Evolutionary conservation across 495 filamentous ascomycete genomes (phyloP).

Genomic region (Cercophora newfieldiana): DNA sequence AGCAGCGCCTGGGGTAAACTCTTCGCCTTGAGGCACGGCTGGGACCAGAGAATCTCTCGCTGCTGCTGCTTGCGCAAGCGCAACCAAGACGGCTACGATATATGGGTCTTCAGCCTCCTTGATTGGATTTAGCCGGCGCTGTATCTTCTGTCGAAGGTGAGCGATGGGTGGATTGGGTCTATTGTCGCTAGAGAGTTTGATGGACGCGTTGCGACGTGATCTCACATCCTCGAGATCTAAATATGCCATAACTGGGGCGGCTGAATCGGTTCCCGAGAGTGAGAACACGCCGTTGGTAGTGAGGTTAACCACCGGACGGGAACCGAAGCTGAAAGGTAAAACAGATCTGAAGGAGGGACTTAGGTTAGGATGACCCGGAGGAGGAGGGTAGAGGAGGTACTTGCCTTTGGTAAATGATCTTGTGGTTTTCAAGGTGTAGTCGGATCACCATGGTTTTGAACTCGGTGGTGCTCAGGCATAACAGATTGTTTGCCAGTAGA

Average conservation of each 20-base stretch:
- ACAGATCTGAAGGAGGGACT: conserved; percentile 2
- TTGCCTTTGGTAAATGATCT: not conserved
- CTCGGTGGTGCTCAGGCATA: not conserved
- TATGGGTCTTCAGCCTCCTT: conserved; percentile 6
- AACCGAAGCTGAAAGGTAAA: conserved; percentile 4
- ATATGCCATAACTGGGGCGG: not conserved
- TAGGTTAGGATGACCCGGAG: not conserved
- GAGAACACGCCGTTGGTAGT: not conserved
- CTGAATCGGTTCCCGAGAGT: not conserved
- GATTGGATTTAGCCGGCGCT: conserved; percentile 1
- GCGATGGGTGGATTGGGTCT: conserved; percentile 4
- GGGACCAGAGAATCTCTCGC: conserved; percentile 7
- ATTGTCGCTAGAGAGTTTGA: not conserved
- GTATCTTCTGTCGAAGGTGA: conserved; percentile 1
- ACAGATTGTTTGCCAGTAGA: not conserved
- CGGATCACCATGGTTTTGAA: not conserved
- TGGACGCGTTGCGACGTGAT: conserved; percentile 2
- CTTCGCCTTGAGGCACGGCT: conserved; percentile 7
- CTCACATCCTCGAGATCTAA: not conserved
- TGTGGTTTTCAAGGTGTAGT: not conserved
- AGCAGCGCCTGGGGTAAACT: conserved; percentile 4
- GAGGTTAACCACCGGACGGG: not conserved
- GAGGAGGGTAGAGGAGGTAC: not conserved
- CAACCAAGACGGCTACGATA: conserved; percentile 1
- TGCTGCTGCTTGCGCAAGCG: conserved; percentile 7